Conservation (phyloP, 1,139 yeast species). For the Protomyces arabidopsidicola region DNA sequence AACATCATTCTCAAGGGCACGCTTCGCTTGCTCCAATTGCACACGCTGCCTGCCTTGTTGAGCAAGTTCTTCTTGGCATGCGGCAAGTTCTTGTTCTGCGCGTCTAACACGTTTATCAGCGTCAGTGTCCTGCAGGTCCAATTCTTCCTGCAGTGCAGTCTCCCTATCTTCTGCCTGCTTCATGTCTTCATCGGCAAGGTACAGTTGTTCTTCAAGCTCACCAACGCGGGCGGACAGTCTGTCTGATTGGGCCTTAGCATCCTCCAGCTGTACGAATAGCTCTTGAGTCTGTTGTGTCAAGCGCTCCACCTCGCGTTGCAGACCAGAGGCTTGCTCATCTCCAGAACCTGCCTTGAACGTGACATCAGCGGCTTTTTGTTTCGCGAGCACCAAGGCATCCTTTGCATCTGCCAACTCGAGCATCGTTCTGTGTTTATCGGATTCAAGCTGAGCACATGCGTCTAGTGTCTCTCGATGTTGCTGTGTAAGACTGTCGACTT, state of each 20-base stretch:
- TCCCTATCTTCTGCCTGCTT: not conserved
- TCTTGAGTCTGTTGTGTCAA: conserved; percentile 14
- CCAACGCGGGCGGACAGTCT: not conserved
- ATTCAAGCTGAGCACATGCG: not conserved
- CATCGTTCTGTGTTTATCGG: not conserved
- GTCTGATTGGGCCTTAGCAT: not conserved
- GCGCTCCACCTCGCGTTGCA: conserved; percentile 14
- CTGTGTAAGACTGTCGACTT: not conserved
- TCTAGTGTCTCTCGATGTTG: not conserved
- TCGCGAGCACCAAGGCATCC: conserved; percentile 14
- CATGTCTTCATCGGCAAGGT: conserved; percentile 8
- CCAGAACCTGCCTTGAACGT: not conserved
- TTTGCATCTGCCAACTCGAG: conserved; percentile 18
- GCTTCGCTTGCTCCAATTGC: not conserved
- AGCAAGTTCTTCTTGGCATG: not conserved
- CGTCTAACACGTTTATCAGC: not conserved
- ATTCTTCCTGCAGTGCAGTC: conserved; percentile 1
- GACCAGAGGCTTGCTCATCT: not conserved
- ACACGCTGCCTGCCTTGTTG: not conserved
- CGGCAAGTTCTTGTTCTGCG: not conserved
- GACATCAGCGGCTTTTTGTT: conserved; percentile 6
- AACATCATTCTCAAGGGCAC: not conserved
- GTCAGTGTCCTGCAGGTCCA: conserved; percentile 3
- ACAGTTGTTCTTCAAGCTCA: conserved; percentile 12
- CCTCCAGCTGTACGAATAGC: not conserved